Conservation (phyloP, 2,329 filamentous ascomycete genomes). For the Aspergillus udagawae region DNA sequence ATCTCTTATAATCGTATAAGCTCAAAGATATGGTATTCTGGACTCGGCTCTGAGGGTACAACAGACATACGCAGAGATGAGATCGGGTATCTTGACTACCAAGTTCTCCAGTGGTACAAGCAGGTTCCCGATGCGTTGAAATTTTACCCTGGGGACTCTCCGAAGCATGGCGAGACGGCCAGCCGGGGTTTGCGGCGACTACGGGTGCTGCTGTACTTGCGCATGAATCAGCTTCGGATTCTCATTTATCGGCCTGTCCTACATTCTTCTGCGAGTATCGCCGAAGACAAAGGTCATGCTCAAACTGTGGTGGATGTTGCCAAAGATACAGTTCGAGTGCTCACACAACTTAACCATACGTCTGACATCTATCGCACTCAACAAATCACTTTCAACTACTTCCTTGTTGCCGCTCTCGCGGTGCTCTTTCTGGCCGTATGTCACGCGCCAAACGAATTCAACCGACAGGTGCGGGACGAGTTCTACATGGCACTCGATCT, state of each 20-base stretch:
- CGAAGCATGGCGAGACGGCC: conserved; percentile 45
- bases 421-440: conserved; percentile 63
- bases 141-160: conserved; percentile 56
- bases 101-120: conserved; percentile 83
- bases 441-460: conserved; percentile 60
- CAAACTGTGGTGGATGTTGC: conserved; percentile 64
- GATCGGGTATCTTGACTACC: conserved; percentile 75
- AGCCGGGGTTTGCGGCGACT: conserved; percentile 68
- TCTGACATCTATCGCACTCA: conserved; percentile 61
- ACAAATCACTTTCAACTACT: conserved; percentile 64
- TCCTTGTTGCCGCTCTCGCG: conserved; percentile 60
- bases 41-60: conserved; percentile 65
- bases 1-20: conserved; percentile 77
- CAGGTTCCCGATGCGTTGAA: conserved; percentile 62
- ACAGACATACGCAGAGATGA: conserved; percentile 67
- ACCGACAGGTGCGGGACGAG: conserved; percentile 58
- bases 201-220: conserved; percentile 77
- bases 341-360: conserved; percentile 59
- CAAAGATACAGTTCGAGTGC: conserved; percentile 60
- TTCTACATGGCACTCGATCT: conserved; percentile 65
- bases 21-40: conserved; percentile 80
- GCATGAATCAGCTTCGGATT: conserved; percentile 86
- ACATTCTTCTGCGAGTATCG: conserved; percentile 78
- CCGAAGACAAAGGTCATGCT: conserved; percentile 68
- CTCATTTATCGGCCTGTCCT: conserved; percentile 84